These are phyloP conservation scores for Candida ulmi DNA, from an alignment of 805 yeast genomes.

Conservation along the genomic window DNA sequence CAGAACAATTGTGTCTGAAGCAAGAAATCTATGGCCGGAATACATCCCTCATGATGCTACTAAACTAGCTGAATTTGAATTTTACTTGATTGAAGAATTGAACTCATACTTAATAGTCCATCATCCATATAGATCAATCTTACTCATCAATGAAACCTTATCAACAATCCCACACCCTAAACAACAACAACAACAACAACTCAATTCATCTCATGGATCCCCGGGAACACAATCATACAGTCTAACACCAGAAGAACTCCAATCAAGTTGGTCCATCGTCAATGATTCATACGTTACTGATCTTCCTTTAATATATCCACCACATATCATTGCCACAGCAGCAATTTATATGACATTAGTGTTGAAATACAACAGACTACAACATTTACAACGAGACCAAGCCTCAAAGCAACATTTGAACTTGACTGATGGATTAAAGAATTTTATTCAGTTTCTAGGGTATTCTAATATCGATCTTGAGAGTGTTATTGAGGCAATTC, in stretches of 20 bases:
- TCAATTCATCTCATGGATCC: background rate
- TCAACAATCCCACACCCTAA: conserved; percentile 19
- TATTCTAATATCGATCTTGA: conserved; percentile 71
- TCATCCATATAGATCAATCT: conserved; percentile 66
- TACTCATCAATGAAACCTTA: conserved; percentile 38
- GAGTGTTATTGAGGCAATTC: conserved; percentile 75
- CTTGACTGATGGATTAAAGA: conserved; percentile 37
- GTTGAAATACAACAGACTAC: conserved; percentile 32
- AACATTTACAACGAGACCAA: conserved; percentile 3
- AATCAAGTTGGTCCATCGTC: conserved; percentile 82
- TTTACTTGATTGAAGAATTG: conserved; percentile 85
- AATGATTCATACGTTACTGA: conserved; percentile 91
- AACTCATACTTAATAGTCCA: conserved; percentile 65
- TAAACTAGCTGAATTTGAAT: conserved; percentile 91
- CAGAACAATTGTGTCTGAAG: conserved; percentile 74
- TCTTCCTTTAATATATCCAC: conserved; percentile 75
- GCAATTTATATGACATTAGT: conserved; percentile 77
- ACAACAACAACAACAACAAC: background rate
- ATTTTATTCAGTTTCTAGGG: conserved; percentile 62
- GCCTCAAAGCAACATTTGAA: background rate
- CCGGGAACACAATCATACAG: conserved; percentile 2
- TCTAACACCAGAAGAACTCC: conserved; percentile 62
- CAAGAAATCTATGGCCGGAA: conserved; percentile 91
- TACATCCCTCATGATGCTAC: conserved; percentile 88
- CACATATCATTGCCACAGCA: conserved; percentile 80